A percentile compares a stretch with the other conserved stretches of the same genome.
Conservation (phyloP, 2,329 filamentous ascomycete species). For the Chaetomium sp. region DNA sequence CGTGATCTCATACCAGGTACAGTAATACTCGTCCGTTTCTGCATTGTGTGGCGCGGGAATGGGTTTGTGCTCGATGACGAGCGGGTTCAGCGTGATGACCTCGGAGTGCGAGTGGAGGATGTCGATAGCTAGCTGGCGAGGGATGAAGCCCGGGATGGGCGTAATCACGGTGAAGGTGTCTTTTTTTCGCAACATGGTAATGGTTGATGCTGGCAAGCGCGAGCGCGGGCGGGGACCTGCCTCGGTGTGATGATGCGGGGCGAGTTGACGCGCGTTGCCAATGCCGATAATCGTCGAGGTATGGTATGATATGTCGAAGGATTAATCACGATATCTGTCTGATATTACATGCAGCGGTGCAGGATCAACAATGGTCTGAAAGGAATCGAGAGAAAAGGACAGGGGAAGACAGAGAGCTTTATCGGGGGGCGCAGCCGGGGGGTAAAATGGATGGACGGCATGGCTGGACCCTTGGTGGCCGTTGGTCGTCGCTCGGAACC, state of each 20-base stretch:
- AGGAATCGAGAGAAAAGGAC: conserved; percentile 1
- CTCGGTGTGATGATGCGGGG: neutral
- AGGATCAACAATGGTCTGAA: conserved; percentile 15
- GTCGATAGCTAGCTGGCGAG: conserved; percentile 70
- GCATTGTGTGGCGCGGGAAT: conserved; percentile 69
- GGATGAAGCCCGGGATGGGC: conserved; percentile 69
- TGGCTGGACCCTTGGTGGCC: neutral
- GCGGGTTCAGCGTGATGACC: conserved; percentile 70
- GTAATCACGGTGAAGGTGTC: conserved; percentile 69
- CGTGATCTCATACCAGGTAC: conserved; percentile 73
- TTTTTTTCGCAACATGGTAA: conserved; percentile 61
- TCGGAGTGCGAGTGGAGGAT: conserved; percentile 72
- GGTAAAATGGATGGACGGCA: conserved; percentile 15
- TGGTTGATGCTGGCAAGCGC: neutral
- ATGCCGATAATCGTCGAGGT: neutral
- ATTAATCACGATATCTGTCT: neutral
- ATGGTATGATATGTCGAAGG: neutral
- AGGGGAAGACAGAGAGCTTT: conserved; percentile 12
- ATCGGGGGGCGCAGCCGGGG: conserved; percentile 9
- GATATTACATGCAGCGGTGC: neutral
- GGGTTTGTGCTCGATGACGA: conserved; percentile 64
- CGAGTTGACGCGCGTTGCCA: neutral
- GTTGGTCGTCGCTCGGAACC: conserved; percentile 21
- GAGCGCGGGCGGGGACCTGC: neutral
- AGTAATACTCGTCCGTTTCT: conserved; percentile 69